Percentiles rank a stretch among this genome's conserved stretches.
phyloP scores from a whole-genome alignment of 768 basidiomycete genomes.

The Leccinum subgranulosum region DNA sequence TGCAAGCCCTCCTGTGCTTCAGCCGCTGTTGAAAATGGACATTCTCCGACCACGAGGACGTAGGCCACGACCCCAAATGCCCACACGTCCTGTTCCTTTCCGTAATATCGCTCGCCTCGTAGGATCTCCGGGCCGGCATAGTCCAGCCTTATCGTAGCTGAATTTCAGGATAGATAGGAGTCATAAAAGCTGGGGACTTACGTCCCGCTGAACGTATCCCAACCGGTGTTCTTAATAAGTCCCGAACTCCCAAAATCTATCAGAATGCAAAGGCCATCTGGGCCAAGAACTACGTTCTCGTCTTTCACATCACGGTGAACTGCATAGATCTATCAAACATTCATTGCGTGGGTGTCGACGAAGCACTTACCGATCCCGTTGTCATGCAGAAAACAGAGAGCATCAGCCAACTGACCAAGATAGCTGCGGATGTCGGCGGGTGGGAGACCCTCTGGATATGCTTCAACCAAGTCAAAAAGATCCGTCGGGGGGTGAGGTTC shows the following conservation, averaged over 20 bases:
- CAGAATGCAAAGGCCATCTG: slow-evolving; percentile 78
- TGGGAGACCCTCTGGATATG: slow-evolving; percentile 81
- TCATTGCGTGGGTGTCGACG: not conserved
- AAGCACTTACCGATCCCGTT: slow-evolving; percentile 78
- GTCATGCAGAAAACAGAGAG: slow-evolving; percentile 81
- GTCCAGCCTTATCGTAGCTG: slow-evolving; percentile 55
- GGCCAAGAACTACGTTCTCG: slow-evolving; percentile 88
- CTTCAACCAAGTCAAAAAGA: slow-evolving; percentile 94
- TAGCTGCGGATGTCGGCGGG: slow-evolving; percentile 73
- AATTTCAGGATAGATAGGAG: slow-evolving; percentile 7
- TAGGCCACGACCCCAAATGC: slow-evolving; percentile 96
- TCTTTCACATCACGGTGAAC: slow-evolving; percentile 99
- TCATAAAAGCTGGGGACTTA: slow-evolving; percentile 40
- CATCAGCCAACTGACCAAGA: slow-evolving; percentile 92
- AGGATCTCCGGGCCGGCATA: slow-evolving; percentile 97
- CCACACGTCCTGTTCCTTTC: slow-evolving; percentile 98
- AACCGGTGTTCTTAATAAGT: slow-evolving; percentile 75
- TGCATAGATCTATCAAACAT: slow-evolving; percentile 27
- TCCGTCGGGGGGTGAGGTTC: slow-evolving; percentile 66
- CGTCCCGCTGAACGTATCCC: slow-evolving; percentile 95
- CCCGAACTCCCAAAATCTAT: slow-evolving; percentile 98
- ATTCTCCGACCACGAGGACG: slow-evolving; percentile 89
- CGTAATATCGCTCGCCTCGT: slow-evolving; percentile 90
- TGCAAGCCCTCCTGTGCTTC: slow-evolving; percentile 85
- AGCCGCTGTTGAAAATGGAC: slow-evolving; percentile 85